Evolutionary conservation across 805 yeast genomes (phyloP).

Genomic region (Maudiozyma pseudohumilis): DNA sequence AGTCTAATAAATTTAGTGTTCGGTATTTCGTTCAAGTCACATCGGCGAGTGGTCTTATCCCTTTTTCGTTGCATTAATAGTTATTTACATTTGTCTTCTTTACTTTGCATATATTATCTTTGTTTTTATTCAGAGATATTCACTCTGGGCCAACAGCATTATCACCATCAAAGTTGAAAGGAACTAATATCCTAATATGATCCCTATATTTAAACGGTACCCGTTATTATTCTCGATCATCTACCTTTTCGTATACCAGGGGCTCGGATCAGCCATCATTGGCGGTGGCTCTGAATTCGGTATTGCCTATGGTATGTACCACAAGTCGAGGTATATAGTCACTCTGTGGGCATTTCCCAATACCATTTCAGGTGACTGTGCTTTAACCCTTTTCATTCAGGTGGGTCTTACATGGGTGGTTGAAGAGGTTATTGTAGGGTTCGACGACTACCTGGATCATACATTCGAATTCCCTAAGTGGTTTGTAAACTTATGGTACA

Average conservation of each 20-base stretch:
- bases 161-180: no score
- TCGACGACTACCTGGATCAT: constrained; percentile 10
- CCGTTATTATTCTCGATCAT: constrained; percentile 4
- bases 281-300: constrained; percentile 23
- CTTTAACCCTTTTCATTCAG: constrained; percentile 16
- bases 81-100: no score
- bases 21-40: no score
- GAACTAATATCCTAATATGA: no score
- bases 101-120: no score
- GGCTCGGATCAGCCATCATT: constrained; percentile 14
- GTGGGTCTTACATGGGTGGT: constrained; percentile 17
- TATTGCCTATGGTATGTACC: constrained; percentile 22
- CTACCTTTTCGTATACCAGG: constrained; percentile 11
- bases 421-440: constrained; percentile 17
- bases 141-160: no score
- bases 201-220: background rate
- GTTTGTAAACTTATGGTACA: background rate
- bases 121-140: no score
- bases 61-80: no score
- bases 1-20: no score
- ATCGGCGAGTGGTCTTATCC: no score
- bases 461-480: constrained; percentile 3
- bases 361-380: constrained; percentile 22
- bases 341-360: constrained; percentile 23
- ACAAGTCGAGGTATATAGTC: constrained; percentile 5